Evolutionary conservation across 768 basidiomycete species (phyloP), one percentile per base, ranked within the genome.

Genomic region (Cubamyces sp.): DNA sequence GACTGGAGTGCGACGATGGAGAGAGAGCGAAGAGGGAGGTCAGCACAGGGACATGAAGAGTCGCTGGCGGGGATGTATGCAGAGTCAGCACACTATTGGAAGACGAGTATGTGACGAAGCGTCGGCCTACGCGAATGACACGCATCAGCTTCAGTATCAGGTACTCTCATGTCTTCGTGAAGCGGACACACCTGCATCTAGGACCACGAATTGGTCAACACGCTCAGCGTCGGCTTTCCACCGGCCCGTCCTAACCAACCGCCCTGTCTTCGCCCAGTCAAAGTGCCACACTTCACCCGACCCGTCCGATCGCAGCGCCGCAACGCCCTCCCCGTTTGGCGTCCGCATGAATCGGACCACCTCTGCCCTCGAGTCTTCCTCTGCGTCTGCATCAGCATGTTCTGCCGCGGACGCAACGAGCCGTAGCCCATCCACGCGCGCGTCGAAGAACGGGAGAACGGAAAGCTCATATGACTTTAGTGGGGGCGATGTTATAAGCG

Each of bases 301-400:
- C 3, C 84, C 84, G 43, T 79, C 75, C 34, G 73, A 73, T 46
- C 90, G 84, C 34, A 89, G 75, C 15, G 88, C 83, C 14, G 84
- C 90, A 39, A 94, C 81, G 6, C 90, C 92, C 54, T 79, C 81
- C 1, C 92, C 92, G 61, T 92, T 88, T 1, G 91, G 88, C 3
- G 92, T 93, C 62, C 92, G 81, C 40, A 91, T 84, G 66, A 93
- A 87, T 40, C 81, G 79, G 14, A 79, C 66, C 59, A 93, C 84
- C 43, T 64, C 61, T 43, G 77, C 77, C 45, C 78, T 76, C 15
- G 79, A 76, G 43, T 86, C 81, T 66, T 88, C 85, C 3, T 45
- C 34, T 3, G 53, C 64, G 4, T 60, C 58, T 5, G 43, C 41
- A 25, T 61, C 57, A 5, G 56, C 51, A 37, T 64, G 62, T 11